Base-by-base conservation (phyloP, 495 filamentous ascomycete genomes). In the Talaromyces wortmannii region DNA sequence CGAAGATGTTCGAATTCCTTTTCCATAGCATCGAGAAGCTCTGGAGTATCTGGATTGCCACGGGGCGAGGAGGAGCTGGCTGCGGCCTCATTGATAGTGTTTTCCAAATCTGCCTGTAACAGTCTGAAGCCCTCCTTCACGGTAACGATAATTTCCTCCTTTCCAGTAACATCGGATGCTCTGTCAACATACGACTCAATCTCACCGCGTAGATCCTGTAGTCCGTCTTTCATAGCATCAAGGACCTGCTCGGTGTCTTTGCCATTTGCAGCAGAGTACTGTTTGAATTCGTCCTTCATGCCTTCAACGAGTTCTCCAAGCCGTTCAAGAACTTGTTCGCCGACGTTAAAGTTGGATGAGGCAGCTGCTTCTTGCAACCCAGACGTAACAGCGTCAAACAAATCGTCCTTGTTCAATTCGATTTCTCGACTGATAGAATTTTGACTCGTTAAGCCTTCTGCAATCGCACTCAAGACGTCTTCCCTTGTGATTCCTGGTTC, bases 171-270 rank as follows among this genome's bases (percentile, higher is more conserved):
- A 61, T 87, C 86, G 30, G 80, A 75, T 15, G 83, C 82, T 18
- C 79, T 78, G 52, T 87, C 84, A 18, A 90, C 86, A 55, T 92
- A 92, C n/a, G 68, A 72, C 68, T 94, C 89, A 53, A 95, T 89
- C 48, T 92, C 85, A 18, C 77, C 76, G n/a, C 88, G 83, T 4
- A 97, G 79, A 49, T 80, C 81, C 59, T 92, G 89, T 40, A 96
- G 79, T 3, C 89, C 89, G 65, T 95, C 90, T 63, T 88, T 91
- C 55, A 92, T 82, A 2, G 90, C 87, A 64, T 92, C 88, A 2
- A 95, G 75, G 23, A 95, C 80, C 60, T 94, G 85, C 64, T 90
- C 88, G 0, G 87, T 90, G 62, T 91, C 89, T 50, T 81, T 76
- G 45, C 86, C 88, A 60, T 82, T 88, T 29, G 85, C 84, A 0